Evolutionary conservation across 2,329 filamentous ascomycete species (phyloP).

Genomic region (Penicillium sp.): DNA sequence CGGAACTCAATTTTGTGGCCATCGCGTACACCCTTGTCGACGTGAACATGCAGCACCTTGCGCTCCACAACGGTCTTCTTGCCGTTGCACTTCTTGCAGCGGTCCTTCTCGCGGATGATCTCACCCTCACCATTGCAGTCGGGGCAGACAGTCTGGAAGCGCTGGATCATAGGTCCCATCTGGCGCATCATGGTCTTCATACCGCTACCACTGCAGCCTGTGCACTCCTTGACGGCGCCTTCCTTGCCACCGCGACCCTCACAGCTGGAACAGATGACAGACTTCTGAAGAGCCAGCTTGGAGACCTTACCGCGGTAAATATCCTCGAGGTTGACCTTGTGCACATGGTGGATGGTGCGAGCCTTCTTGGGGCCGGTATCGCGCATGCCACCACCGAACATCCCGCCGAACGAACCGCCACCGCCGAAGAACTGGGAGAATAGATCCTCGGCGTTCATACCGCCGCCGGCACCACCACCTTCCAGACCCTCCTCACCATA

Average conservation of each 20-base stretch:
- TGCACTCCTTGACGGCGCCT: slow-evolving; percentile 91
- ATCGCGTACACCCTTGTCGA: slow-evolving; percentile 89
- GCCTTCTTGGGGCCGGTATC: slow-evolving; percentile 86
- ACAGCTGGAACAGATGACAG: slow-evolving; percentile 93
- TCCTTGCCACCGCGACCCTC: slow-evolving; percentile 95
- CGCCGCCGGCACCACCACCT: slow-evolving; percentile 74
- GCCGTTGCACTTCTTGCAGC: slow-evolving; percentile 92
- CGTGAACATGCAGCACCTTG: slow-evolving; percentile 97
- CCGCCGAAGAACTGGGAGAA: slow-evolving; percentile 96
- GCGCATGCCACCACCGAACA: slow-evolving; percentile 78
- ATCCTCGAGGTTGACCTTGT: slow-evolving; percentile 97
- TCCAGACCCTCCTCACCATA: slow-evolving; percentile 97
- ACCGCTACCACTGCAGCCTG: slow-evolving; percentile 87
- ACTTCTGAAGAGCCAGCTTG: slow-evolving; percentile 95
- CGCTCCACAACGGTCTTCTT: slow-evolving; percentile 98
- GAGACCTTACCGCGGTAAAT: slow-evolving; percentile 98
- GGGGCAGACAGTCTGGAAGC: slow-evolving; percentile 98
- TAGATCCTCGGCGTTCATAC: slow-evolving; percentile 94
- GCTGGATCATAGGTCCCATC: slow-evolving; percentile 99
- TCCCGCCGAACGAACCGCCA: slow-evolving; percentile 72
- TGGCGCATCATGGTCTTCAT: slow-evolving; percentile 99
- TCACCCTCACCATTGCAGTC: slow-evolving; percentile 98
- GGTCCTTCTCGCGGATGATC: slow-evolving; percentile 94
- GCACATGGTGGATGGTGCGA: slow-evolving; percentile 94
- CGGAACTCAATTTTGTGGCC: slow-evolving; percentile 97